phyloP scores from a whole-genome alignment of 2,329 filamentous ascomycete species.

The Trichoderma sp. region DNA sequence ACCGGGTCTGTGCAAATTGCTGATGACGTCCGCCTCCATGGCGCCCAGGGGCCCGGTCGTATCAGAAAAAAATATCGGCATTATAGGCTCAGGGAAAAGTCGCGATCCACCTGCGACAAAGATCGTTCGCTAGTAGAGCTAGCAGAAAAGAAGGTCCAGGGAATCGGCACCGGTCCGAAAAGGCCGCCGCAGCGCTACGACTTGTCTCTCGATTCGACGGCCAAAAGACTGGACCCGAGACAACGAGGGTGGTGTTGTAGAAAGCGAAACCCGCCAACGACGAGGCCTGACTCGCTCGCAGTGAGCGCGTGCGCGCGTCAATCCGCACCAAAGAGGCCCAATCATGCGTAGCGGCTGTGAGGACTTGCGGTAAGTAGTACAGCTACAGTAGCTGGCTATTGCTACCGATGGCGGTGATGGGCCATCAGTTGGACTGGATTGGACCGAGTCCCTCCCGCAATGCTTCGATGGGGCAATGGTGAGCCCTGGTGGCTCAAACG shows the following conservation, averaged over 20 bases:
- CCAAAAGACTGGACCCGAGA: neutral
- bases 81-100: neutral
- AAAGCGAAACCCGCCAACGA: neutral
- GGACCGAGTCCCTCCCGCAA: too few relatives aligned
- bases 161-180: slow-evolving; percentile 14
- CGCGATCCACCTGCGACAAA: slow-evolving; percentile 15
- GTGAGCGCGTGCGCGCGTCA: slow-evolving; percentile 10
- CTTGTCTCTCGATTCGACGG: slow-evolving; percentile 15
- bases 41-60: slow-evolving; percentile 7
- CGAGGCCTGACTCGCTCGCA: slow-evolving; percentile 9
- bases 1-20: slow-evolving; percentile 20
- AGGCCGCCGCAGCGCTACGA: slow-evolving; percentile 4
- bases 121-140: neutral
- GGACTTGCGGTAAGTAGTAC: neutral
- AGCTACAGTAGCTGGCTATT: too few relatives aligned
- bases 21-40: slow-evolving; percentile 11
- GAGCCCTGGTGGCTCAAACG: neutral
- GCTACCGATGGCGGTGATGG: neutral
- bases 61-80: slow-evolving; percentile 8
- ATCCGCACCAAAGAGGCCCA: slow-evolving; percentile 3
- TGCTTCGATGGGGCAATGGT: neutral
- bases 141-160: neutral
- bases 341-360: neutral
- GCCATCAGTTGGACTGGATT: neutral
- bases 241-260: slow-evolving; percentile 13